Percentiles rank a stretch among this genome's conserved stretches.
phyloP scores from a whole-genome alignment of 2,329 filamentous ascomycete species.

The Fusarium falciforme region DNA sequence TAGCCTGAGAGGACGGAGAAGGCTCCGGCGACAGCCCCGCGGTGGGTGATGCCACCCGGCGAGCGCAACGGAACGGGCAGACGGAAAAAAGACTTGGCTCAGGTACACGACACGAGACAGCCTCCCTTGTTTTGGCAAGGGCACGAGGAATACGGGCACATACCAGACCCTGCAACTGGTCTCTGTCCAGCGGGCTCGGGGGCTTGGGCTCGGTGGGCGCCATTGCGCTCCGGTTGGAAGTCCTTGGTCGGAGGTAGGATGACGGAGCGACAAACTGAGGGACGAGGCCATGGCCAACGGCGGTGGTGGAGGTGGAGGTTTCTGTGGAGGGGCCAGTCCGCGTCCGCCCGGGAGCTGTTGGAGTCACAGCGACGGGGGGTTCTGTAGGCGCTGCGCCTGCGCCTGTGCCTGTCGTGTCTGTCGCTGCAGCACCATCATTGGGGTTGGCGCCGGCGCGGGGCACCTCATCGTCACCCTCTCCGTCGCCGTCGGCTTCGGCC shows the following conservation, averaged over 20 bases:
- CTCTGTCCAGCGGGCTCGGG: constrained; percentile 74
- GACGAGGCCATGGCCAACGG: constrained; percentile 48
- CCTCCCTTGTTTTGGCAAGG: background rate
- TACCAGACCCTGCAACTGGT: constrained; percentile 83
- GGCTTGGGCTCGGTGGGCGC: constrained; percentile 54
- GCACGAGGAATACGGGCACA: constrained; percentile 48
- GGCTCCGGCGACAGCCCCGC: constrained; percentile 30
- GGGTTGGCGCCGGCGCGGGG: constrained; percentile 26
- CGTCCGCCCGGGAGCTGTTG: constrained; percentile 37
- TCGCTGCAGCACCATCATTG: constrained; percentile 22
- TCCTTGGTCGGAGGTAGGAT: constrained; percentile 64
- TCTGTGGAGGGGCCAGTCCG: constrained; percentile 34
- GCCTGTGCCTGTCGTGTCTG: constrained; percentile 13
- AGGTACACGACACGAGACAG: constrained; percentile 3
- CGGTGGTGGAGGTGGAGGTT: constrained; percentile 36
- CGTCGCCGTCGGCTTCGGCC: constrained; percentile 7
- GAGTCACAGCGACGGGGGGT: constrained; percentile 14
- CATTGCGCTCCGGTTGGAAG: constrained; percentile 51
- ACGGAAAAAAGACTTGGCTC: constrained; percentile 10
- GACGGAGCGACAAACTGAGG: constrained; percentile 70
- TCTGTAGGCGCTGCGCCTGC: background rate
- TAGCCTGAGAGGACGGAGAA: background rate
- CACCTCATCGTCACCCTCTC: constrained; percentile 26
- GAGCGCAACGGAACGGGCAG: constrained; percentile 33
- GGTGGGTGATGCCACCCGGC: constrained; percentile 20